Conservation (phyloP, 176 grass and related monocot genomes). For the Aegilops speltoides region DNA sequence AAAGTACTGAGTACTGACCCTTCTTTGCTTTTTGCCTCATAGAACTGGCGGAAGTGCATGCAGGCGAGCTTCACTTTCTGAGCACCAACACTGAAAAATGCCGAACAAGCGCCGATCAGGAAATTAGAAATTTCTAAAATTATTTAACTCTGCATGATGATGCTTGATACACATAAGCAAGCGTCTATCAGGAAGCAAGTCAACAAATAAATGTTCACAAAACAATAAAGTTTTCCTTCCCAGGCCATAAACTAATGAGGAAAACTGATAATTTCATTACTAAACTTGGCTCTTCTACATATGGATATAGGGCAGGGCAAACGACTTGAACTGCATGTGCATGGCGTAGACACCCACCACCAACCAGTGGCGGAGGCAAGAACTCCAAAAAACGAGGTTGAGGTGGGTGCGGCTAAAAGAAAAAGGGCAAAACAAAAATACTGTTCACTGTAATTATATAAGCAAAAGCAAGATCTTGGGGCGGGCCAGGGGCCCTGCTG, state of each 20-base stretch:
- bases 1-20: conserved; percentile 41
- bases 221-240: neutral
- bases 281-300: neutral
- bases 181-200: neutral
- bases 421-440: too few species aligned
- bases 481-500: too few species aligned
- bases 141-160: neutral
- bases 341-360: neutral
- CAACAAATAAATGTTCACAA: neutral
- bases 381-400: too few species aligned
- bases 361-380: too few species aligned
- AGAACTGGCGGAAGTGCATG: conserved; percentile 38
- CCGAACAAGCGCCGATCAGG: neutral
- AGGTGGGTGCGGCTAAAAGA: too few species aligned
- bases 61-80: conserved; percentile 50
- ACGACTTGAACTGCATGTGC: neutral
- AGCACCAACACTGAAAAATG: conserved; percentile 74
- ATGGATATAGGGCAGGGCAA: neutral
- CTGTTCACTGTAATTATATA: too few species aligned
- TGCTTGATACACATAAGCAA: neutral
- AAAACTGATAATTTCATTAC: neutral
- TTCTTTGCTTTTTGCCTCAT: conserved; percentile 62
- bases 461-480: too few species aligned
- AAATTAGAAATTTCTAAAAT: neutral
- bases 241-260: neutral